Conservation (phyloP, 495 filamentous ascomycete species). For the Apiosordaria backusii region DNA sequence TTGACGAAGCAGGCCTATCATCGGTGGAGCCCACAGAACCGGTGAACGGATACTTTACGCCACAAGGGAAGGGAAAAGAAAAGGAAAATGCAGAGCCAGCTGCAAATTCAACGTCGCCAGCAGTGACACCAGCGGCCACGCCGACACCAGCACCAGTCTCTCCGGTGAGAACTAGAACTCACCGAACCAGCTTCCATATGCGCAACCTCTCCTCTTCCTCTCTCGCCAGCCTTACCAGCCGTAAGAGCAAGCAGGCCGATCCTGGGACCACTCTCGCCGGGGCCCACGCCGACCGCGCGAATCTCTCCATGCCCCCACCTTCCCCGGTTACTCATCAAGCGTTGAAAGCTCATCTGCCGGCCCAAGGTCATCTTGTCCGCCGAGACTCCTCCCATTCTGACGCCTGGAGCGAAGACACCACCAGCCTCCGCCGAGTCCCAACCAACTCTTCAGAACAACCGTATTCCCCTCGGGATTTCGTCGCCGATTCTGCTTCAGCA, state of each 20-base stretch:
- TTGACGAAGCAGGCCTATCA: background rate
- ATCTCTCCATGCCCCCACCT: conserved; percentile 59
- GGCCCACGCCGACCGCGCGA: conserved; percentile 51
- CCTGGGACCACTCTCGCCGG: conserved; percentile 41
- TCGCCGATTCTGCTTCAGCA: conserved; percentile 25
- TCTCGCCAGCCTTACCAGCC: conserved; percentile 31
- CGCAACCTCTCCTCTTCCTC: conserved; percentile 27
- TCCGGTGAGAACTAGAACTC: conserved; percentile 13
- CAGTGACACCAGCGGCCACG: background rate
- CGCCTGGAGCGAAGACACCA: conserved; percentile 27
- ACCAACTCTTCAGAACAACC: conserved; percentile 18
- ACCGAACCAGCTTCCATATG: conserved; percentile 15
- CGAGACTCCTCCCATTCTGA: conserved; percentile 35
- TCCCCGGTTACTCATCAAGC: conserved; percentile 22
- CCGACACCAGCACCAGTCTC: conserved; percentile 2
- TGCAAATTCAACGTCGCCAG: conserved; percentile 7
- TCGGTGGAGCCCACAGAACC: background rate
- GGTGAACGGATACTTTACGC: background rate
- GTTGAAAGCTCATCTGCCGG: conserved; percentile 6
- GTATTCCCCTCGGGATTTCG: conserved; percentile 17
- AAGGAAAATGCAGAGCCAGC: background rate
- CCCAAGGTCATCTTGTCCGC: conserved; percentile 20
- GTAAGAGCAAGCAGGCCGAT: conserved; percentile 54
- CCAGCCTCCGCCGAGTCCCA: conserved; percentile 6
- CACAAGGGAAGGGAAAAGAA: background rate